Percentiles rank a stretch among this genome's conserved stretches.
Conservation (phyloP, 805 yeast species). For the Candida methanosorbosa region DNA sequence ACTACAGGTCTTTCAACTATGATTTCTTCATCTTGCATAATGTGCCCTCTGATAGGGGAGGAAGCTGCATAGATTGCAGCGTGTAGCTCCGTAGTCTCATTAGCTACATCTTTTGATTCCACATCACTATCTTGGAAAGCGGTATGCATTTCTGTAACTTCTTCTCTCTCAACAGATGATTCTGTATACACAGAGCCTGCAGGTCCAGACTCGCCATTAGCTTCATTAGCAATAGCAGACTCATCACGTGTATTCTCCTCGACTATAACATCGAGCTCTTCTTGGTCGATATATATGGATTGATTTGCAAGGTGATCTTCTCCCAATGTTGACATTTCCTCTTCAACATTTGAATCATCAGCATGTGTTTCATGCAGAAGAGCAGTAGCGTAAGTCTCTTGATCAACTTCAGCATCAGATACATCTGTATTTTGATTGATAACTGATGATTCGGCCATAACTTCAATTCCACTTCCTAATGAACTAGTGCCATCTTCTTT, state of each 20-base stretch:
- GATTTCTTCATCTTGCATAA: no score
- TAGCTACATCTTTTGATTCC: constrained; percentile 1
- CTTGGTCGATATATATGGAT: constrained; percentile 15
- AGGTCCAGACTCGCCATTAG: no score
- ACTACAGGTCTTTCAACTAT: not conserved
- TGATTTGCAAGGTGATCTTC: constrained; percentile 13
- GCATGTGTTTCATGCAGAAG: constrained; percentile 12
- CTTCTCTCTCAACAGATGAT: no score
- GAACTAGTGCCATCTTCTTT: not conserved
- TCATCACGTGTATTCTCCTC: not conserved
- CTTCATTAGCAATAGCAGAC: not conserved
- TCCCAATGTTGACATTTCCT: constrained; percentile 1
- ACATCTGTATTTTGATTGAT: constrained; percentile 8
- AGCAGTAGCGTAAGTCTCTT: constrained; percentile 18
- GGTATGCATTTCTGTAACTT: constrained; percentile 1
- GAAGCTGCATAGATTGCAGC: no score
- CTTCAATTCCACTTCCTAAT: no score
- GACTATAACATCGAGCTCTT: constrained; percentile 1
- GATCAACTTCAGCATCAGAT: constrained; percentile 8
- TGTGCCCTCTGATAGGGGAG: no score
- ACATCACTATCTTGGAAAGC: not conserved
- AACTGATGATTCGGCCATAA: constrained; percentile 20
- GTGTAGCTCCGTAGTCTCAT: not conserved
- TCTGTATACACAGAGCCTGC: no score
- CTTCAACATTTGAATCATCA: constrained; percentile 4